Percentiles rank a stretch among this genome's conserved stretches.
Evolutionary conservation across 352 stramenopile genomes (phyloP).

Genomic region (Elongisporangium anandrum): DNA sequence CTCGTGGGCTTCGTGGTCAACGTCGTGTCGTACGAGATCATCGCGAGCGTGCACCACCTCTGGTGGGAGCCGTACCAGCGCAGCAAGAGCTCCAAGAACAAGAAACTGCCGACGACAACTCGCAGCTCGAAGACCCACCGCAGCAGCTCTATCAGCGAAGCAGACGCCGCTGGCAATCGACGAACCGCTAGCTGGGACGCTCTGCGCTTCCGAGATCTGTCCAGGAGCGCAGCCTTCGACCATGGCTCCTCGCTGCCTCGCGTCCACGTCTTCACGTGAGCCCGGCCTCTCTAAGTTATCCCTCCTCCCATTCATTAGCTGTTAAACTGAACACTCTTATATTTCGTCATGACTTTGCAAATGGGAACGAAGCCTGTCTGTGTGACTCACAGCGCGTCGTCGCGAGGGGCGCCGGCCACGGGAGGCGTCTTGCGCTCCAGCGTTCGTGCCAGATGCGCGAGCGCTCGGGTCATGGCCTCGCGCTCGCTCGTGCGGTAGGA

Average conservation of each 20-base stretch:
- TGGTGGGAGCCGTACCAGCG: constrained; percentile 24
- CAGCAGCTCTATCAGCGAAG: neutral
- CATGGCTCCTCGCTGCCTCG: neutral
- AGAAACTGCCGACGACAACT: neutral
- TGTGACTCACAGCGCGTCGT: neutral
- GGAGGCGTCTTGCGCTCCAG: constrained; percentile 47
- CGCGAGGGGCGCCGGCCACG: constrained; percentile 1
- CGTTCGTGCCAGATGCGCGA: constrained; percentile 71
- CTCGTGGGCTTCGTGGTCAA: constrained; percentile 65
- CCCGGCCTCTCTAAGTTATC: neutral
- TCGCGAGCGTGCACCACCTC: constrained; percentile 58
- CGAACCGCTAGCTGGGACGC: constrained; percentile 4
- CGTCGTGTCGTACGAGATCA: constrained; percentile 64
- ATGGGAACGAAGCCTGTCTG: too few relatives aligned
- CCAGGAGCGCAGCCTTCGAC: neutral
- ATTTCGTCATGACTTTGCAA: neutral
- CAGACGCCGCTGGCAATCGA: neutral
- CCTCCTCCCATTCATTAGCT: too few relatives aligned
- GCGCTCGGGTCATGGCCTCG: constrained; percentile 76
- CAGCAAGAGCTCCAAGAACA: neutral
- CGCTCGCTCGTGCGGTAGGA: constrained; percentile 79
- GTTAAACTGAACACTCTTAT: neutral
- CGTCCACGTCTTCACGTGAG: neutral
- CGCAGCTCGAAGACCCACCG: neutral
- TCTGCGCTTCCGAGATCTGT: neutral